Percentiles rank a stretch among this genome's conserved stretches.
Evolutionary conservation across 352 stramenopile species (phyloP).

Genomic region (Globisporangium nunn): DNA sequence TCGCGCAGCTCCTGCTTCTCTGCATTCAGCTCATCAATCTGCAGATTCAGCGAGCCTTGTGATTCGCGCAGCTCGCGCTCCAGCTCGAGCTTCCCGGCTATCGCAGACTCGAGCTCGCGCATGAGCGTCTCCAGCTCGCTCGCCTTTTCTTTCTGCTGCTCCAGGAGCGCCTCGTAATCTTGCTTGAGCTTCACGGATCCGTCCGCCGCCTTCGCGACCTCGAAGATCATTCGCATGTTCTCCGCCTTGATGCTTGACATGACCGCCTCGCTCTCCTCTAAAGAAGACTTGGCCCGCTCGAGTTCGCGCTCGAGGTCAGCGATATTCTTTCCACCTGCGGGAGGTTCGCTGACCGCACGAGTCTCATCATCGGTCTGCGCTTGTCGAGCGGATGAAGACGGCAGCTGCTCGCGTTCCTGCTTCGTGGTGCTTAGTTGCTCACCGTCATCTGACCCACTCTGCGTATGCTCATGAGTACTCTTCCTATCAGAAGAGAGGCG

Average conservation of each 20-base stretch:
- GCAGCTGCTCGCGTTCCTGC: background rate
- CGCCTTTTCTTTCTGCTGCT: conserved; percentile 25
- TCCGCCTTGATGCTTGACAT: conserved; percentile 57
- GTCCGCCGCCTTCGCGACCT: conserved; percentile 65
- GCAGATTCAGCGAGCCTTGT: conserved; percentile 2
- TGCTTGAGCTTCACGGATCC: conserved; percentile 49
- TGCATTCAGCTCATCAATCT: conserved; percentile 11
- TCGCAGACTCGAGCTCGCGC: conserved; percentile 21
- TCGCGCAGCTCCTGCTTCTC: conserved; percentile 15
- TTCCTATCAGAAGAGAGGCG: conserved; percentile 13
- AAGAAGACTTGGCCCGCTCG: conserved; percentile 19
- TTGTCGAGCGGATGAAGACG: background rate
- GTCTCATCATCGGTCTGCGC: background rate
- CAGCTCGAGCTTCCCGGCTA: conserved; percentile 22
- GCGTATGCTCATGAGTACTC: conserved; percentile 16
- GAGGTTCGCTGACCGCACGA: background rate
- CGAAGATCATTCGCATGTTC: conserved; percentile 71
- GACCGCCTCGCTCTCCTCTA: conserved; percentile 37
- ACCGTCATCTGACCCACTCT: conserved; percentile 18
- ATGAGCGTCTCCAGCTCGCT: conserved; percentile 23
- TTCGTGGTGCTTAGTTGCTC: conserved; percentile 9
- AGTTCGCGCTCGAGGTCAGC: conserved; percentile 17
- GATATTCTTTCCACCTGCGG: conserved; percentile 1
- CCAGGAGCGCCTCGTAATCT: conserved; percentile 40
- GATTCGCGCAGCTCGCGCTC: conserved; percentile 15